Percentiles rank a stretch among this genome's conserved stretches.
phyloP scores from a whole-genome alignment of 1,284 basidiomycete genomes.

The Cryptococcus sp. region DNA sequence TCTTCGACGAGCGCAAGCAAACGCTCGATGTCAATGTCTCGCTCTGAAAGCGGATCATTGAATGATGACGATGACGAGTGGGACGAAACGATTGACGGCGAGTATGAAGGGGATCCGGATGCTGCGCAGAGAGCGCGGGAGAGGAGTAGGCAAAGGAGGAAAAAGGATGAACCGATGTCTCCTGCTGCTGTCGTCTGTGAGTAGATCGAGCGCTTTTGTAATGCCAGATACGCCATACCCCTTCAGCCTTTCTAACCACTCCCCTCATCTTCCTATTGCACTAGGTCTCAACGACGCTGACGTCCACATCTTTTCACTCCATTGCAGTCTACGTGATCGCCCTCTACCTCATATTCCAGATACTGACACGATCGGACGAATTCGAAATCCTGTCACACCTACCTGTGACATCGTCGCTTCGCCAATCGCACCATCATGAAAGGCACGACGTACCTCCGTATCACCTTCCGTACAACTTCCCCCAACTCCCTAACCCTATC shows the following conservation, averaged over 20 bases:
- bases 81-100: constrained; percentile 5
- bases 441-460: constrained; percentile 18
- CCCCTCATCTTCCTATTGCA: neutral
- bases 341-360: constrained; percentile 47
- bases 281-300: neutral
- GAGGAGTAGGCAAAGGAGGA: constrained; percentile 15
- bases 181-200: constrained; percentile 45
- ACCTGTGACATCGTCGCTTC: constrained; percentile 23
- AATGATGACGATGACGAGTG: constrained; percentile 15
- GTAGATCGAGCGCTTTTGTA: constrained; percentile 14
- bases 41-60: neutral
- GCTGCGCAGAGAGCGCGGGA: neutral
- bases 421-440: constrained; percentile 13
- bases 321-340: constrained; percentile 45
- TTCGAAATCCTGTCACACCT: constrained; percentile 43
- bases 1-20: constrained; percentile 2
- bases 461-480: constrained; percentile 38
- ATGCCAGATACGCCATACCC: neutral
- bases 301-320: neutral
- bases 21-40: constrained; percentile 4
- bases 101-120: constrained; percentile 6
- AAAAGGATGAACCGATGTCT: constrained; percentile 46
- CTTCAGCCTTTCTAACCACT: neutral
- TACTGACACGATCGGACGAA: constrained; percentile 48
- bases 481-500: constrained; percentile 29